phyloP scores from a whole-genome alignment of 352 stramenopile species.

The Phytophthora agathidicida region DNA sequence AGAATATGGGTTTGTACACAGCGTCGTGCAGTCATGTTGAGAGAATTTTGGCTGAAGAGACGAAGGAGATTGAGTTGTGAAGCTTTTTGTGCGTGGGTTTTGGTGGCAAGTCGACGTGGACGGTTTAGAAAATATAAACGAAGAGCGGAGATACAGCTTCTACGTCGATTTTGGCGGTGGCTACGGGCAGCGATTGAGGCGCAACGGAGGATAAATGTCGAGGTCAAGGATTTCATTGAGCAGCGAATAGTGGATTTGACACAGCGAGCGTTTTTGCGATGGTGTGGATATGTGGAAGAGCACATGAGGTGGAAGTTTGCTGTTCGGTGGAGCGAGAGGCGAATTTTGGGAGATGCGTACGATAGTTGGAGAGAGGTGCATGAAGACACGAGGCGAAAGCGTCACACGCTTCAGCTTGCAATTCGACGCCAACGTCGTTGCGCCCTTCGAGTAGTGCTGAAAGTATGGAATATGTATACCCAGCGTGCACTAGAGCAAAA shows the following conservation, averaged over 20 bases:
- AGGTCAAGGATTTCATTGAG: slow-evolving; percentile 8
- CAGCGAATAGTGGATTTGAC: not conserved
- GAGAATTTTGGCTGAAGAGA: slow-evolving; percentile 6
- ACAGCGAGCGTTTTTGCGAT: slow-evolving; percentile 8
- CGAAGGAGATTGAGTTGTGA: slow-evolving; percentile 2
- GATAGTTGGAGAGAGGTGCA: slow-evolving; percentile 25
- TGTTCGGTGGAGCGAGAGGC: slow-evolving; percentile 24
- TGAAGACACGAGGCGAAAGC: slow-evolving; percentile 9
- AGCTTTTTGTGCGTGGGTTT: slow-evolving; percentile 22
- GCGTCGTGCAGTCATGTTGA: not conserved
- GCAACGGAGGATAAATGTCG: slow-evolving; percentile 4
- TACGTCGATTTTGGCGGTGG: slow-evolving; percentile 27
- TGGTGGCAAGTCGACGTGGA: not conserved
- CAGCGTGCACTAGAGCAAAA: slow-evolving; percentile 2
- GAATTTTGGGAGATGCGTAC: slow-evolving; percentile 17
- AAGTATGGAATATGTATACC: slow-evolving; percentile 8
- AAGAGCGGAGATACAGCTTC: slow-evolving; percentile 9
- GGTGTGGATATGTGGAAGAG: slow-evolving; percentile 25
- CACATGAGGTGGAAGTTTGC: slow-evolving; percentile 26
- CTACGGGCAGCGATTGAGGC: slow-evolving; percentile 13
- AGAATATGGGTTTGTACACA: slow-evolving; percentile 18
- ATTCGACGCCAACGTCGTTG: slow-evolving; percentile 23
- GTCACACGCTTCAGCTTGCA: slow-evolving; percentile 18
- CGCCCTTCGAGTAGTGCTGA: slow-evolving; percentile 11
- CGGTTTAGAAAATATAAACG: slow-evolving; percentile 12